phyloP scores from a whole-genome alignment of 768 basidiomycete genomes.

The Kwoniella shandongensis region DNA sequence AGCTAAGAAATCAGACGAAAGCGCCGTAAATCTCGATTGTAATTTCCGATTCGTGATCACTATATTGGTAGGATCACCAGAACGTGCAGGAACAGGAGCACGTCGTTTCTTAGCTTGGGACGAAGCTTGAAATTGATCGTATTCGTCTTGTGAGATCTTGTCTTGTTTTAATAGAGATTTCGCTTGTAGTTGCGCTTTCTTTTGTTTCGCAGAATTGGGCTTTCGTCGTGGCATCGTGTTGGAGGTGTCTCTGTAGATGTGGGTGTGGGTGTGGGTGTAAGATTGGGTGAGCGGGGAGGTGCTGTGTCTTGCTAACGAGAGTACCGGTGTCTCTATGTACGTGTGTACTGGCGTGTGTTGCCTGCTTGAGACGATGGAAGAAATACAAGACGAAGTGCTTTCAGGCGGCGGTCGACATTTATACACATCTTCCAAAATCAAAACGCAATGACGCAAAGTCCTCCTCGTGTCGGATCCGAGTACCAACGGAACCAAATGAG shows the following conservation, averaged over 20 bases:
- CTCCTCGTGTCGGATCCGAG: background rate
- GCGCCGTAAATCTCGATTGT: conserved; percentile 38
- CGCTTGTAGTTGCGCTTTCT: conserved; percentile 64
- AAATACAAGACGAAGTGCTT: too few relatives aligned
- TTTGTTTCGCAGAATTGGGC: conserved; percentile 39
- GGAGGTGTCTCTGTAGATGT: too few relatives aligned
- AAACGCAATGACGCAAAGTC: background rate
- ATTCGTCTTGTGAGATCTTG: conserved; percentile 20
- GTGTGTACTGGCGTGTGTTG: background rate
- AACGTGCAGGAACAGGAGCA: background rate
- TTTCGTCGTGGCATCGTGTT: conserved; percentile 31
- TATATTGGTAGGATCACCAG: too few relatives aligned
- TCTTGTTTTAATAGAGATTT: conserved; percentile 85
- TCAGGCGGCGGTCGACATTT: too few relatives aligned
- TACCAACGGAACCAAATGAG: background rate
- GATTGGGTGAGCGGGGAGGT: too few relatives aligned
- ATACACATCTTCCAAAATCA: background rate
- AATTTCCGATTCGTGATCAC: conserved; percentile 13
- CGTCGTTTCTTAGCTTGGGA: background rate
- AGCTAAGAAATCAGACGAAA: conserved; percentile 43
- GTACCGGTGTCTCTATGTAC: too few relatives aligned
- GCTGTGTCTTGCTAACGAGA: too few relatives aligned
- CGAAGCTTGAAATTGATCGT: background rate
- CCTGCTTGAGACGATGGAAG: too few relatives aligned
- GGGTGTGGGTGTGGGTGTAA: too few relatives aligned